Base-by-base conservation (phyloP, 140 eudicot genomes). In the Cichorium intybus region DNA sequence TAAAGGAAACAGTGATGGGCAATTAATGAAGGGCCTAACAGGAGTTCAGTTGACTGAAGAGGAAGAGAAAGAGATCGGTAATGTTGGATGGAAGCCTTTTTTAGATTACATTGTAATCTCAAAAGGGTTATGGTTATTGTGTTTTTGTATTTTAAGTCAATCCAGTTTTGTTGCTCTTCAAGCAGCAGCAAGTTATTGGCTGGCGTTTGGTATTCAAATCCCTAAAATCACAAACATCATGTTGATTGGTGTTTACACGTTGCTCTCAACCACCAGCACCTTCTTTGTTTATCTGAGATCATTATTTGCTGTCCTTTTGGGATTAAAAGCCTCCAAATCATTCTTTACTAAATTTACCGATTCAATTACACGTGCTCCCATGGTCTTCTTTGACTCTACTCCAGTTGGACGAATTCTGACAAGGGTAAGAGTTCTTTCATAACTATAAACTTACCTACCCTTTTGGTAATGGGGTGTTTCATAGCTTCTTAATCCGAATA, bases 141-240 rank as follows among this genome's bases (percentile, higher is more conserved):
- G 53, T 48, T 53, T 22, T 5, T 43, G 29, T 47, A 17, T 73
- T 47, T 18, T 75, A 1, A 23, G 76, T 28, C 87, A 80, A 52
- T 1, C 33, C 5, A 72, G 74, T 16, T 84, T 84, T 56, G 67
- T 75, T 1, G 73, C 26, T 51, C 48, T 75, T 51, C 91, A 84
- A 41, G 81, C 84, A 45, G 71, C 82, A 22, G 74, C 87, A 16
- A 80, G 80, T 67, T 77, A 66, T 48, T 84, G 91, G 91, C 79
- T 84, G 23, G 91, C 87, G 37, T 52, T 71, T 49, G 79, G 78
- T 6, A 52, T 77, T 41, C 82, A 64, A 54, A 55, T 49, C 34
- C 82, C 87, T 51, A 56, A 75, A 21, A 60, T 69, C 17, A 84
- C 65, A 75, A 64, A 58, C 20, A 10, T 71, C 29, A 31, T 71